phyloP scores from a whole-genome alignment of 306 rosid genomes.

The Cicer judaicum region DNA sequence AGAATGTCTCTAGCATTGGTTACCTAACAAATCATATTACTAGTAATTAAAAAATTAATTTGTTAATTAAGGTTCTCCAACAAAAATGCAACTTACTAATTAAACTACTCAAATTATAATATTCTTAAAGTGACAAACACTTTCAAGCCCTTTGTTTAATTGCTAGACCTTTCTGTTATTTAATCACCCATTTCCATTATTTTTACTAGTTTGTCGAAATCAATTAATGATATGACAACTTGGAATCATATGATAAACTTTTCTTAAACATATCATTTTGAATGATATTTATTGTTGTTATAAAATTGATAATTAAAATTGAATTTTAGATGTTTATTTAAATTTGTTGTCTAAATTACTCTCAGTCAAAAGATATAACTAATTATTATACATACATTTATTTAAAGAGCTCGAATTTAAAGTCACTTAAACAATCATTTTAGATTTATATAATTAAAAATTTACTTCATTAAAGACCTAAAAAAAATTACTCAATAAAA shows the following conservation, averaged over 20 bases:
- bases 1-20: conserved; percentile 82
- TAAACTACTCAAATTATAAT: not conserved
- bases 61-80: conserved; percentile 47
- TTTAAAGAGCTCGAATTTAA: no score
- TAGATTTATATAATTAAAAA: no score
- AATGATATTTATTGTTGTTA: no score
- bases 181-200: conserved; percentile 37
- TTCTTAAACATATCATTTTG: no score
- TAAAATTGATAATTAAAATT: not conserved
- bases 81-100: conserved; percentile 48
- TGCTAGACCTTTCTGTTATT: conserved; percentile 53
- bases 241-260: no score
- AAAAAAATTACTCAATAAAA: no score
- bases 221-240: not conserved
- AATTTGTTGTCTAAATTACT: no score
- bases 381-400: no score
- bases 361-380: no score
- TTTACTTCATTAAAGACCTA: no score
- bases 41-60: conserved; percentile 14
- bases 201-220: conserved; percentile 40
- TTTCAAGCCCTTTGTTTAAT: conserved; percentile 65
- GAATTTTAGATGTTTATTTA: not conserved
- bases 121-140: conserved; percentile 42
- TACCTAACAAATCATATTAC: conserved; percentile 42
- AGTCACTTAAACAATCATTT: no score